Evolutionary conservation across 805 yeast species (phyloP).

Genomic region (Lachancea thermotolerans): DNA sequence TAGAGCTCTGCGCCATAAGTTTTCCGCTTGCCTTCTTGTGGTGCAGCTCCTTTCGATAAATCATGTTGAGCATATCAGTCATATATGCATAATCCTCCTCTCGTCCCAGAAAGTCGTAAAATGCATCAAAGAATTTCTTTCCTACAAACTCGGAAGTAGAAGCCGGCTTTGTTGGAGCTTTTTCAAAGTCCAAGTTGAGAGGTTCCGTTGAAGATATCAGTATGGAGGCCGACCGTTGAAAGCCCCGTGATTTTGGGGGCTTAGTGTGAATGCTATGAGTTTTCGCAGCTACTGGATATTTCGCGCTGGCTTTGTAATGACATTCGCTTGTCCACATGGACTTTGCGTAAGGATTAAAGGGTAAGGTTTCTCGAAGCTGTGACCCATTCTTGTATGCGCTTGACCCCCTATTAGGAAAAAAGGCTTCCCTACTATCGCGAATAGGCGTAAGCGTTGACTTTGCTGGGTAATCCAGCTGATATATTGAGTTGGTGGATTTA

Average conservation of each 20-base stretch:
- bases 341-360: conserved; percentile 35
- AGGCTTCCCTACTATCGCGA: conserved; percentile 26
- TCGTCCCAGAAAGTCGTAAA: conserved; percentile 25
- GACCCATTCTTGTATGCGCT: neutral
- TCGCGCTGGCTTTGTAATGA: conserved; percentile 20
- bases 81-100: conserved; percentile 32
- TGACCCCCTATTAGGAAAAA: conserved; percentile 12
- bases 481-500: conserved; percentile 18
- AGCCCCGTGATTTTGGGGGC: neutral
- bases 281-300: neutral
- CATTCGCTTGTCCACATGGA: conserved; percentile 39
- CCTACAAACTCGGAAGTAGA: neutral
- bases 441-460: conserved; percentile 28
- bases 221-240: neutral
- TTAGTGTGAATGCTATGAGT: too few relatives aligned
- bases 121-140: neutral
- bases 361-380: neutral
- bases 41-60: conserved; percentile 31
- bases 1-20: conserved; percentile 20
- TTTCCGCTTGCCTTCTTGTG: conserved; percentile 29
- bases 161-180: neutral
- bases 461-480: conserved; percentile 21
- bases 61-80: conserved; percentile 26
- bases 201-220: neutral
- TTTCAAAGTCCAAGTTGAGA: neutral